These are phyloP conservation scores for Malus hybrid DNA, from an alignment of 331 rosid genomes.

Conservation along the genomic window DNA sequence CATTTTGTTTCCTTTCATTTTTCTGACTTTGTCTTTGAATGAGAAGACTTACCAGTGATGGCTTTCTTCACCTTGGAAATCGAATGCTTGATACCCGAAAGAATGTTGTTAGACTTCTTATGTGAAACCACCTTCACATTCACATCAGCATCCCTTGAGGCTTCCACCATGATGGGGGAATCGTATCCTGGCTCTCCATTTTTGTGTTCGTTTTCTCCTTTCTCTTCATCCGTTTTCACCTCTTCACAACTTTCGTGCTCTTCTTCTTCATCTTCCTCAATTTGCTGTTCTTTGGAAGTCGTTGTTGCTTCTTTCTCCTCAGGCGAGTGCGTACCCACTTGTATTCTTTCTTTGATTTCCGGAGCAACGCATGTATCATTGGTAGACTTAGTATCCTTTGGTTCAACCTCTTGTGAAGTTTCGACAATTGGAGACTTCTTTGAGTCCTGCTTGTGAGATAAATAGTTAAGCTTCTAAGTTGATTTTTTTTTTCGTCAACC, in stretches of 20 bases:
- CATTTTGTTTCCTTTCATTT: conserved; percentile 1
- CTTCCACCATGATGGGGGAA: conserved; percentile 30
- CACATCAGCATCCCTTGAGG: conserved; percentile 25
- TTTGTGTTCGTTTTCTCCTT: conserved; percentile 9
- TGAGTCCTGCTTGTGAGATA: conserved; percentile 14
- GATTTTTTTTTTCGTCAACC: not conserved
- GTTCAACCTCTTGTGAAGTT: too few relatives aligned
- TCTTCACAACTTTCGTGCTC: conserved; percentile 16
- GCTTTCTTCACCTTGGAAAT: conserved; percentile 71
- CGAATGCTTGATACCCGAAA: conserved; percentile 58
- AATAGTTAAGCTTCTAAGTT: not conserved
- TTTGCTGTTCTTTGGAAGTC: not conserved
- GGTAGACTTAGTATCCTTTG: too few relatives aligned
- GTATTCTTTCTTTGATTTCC: too few relatives aligned
- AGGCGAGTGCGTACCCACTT: not conserved
- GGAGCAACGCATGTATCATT: too few relatives aligned
- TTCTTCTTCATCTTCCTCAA: conserved; percentile 3
- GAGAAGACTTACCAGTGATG: conserved; percentile 53
- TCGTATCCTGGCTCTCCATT: conserved; percentile 16
- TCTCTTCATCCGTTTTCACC: conserved; percentile 13
- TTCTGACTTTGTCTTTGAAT: conserved; percentile 30
- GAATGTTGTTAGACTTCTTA: conserved; percentile 38
- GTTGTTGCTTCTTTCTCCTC: conserved; percentile 9
- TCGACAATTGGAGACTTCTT: not conserved
- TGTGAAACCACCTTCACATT: conserved; percentile 21